Conservation (phyloP, 352 stramenopile genomes). For the Globisporangium ultimum region DNA sequence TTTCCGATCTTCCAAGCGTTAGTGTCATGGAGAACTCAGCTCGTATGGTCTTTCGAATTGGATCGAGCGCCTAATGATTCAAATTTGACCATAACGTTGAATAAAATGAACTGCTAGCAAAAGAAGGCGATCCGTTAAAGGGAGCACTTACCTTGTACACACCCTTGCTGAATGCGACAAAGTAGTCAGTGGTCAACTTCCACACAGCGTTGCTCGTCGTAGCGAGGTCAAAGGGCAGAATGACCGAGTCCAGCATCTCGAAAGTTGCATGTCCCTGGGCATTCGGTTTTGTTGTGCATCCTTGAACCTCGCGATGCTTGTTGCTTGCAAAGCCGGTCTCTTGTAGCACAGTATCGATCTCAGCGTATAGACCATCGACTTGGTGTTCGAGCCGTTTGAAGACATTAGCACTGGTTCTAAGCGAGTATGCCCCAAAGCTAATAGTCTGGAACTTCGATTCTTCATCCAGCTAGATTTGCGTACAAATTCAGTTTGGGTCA, state of each 20-base stretch:
- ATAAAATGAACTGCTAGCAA: too few relatives aligned
- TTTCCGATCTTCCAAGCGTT: neutral
- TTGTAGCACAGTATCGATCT: too few relatives aligned
- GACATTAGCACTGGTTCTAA: too few relatives aligned
- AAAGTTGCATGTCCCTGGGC: constrained; percentile 6
- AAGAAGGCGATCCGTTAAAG: too few relatives aligned
- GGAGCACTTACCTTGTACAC: constrained; percentile 6
- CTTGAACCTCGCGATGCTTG: constrained; percentile 15
- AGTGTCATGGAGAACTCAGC: neutral
- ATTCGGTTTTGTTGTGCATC: constrained; percentile 9
- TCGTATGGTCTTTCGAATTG: neutral
- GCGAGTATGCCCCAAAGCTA: too few relatives aligned
- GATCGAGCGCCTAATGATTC: neutral
- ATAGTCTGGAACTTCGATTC: too few relatives aligned
- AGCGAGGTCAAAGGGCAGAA: constrained; percentile 15
- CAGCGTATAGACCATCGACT: too few relatives aligned
- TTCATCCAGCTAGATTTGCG: too few relatives aligned
- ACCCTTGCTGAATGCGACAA: constrained; percentile 12
- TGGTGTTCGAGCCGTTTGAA: too few relatives aligned
- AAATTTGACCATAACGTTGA: neutral
- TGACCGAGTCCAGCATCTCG: constrained; percentile 19
- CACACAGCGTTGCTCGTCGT: constrained; percentile 12
- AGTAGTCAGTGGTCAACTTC: constrained; percentile 4
- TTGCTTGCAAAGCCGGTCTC: neutral
- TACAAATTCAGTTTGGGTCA: too few relatives aligned